Conservation (phyloP, 768 basidiomycete species). For the Lentinula raphanica region DNA sequence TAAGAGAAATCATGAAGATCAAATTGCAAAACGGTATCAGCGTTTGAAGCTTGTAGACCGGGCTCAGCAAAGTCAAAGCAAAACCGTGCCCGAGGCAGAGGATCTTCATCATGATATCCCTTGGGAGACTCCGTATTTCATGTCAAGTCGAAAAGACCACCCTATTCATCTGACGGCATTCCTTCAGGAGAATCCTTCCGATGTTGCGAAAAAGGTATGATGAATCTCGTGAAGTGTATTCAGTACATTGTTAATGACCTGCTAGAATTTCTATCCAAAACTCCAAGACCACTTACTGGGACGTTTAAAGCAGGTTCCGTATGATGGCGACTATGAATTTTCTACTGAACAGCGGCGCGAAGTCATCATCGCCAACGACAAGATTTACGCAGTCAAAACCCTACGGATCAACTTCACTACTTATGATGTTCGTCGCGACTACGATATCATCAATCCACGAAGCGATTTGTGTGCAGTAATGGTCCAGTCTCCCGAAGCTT, state of each 20-base stretch:
- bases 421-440: constrained; percentile 25
- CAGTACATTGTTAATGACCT: not conserved
- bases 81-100: not conserved
- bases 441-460: constrained; percentile 26
- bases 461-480: constrained; percentile 21
- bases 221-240: not conserved
- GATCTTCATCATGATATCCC: not conserved
- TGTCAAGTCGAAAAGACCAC: not conserved
- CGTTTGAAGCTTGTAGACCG: not conserved
- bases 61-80: not conserved
- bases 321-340: constrained; percentile 13
- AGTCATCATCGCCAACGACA: constrained; percentile 16
- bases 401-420: too few species aligned
- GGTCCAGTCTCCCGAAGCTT: constrained; percentile 10
- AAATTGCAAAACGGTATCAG: constrained; percentile 20
- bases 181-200: not conserved
- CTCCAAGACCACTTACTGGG: constrained; percentile 26
- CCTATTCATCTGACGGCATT: not conserved
- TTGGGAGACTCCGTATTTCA: not conserved
- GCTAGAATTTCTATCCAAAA: constrained; percentile 20
- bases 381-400: too few species aligned
- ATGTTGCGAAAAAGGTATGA: not conserved
- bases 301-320: constrained; percentile 12
- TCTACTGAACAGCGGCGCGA: constrained; percentile 9
- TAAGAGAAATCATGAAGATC: constrained; percentile 15